Evolutionary conservation across 805 yeast genomes (phyloP).

Genomic region (Candida oleophila): DNA sequence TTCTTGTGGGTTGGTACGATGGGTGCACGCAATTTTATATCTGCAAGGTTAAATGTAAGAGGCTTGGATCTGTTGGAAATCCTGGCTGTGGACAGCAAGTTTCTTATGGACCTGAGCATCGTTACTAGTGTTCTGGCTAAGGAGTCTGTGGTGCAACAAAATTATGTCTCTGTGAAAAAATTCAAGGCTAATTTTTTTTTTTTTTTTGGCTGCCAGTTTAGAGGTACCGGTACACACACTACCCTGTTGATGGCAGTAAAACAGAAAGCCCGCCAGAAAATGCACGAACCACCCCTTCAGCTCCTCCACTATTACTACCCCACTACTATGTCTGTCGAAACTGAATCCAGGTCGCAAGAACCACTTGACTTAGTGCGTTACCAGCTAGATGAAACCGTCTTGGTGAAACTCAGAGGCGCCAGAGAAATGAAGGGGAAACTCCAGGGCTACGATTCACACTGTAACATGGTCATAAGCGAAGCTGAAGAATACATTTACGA

Average conservation of each 20-base stretch:
- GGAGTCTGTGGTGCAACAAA: not conserved
- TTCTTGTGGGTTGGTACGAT: slow-evolving; percentile 79
- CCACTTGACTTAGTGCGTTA: slow-evolving; percentile 90
- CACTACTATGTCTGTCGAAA: slow-evolving; percentile 28
- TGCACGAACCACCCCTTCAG: too few species aligned
- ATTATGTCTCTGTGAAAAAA: slow-evolving; percentile 3
- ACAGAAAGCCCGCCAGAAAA: not conserved
- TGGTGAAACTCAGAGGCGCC: slow-evolving; percentile 90
- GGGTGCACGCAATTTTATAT: slow-evolving; percentile 67
- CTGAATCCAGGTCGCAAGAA: slow-evolving; percentile 47
- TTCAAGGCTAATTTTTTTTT: not conserved
- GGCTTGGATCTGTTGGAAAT: slow-evolving; percentile 40
- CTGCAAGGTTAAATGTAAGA: slow-evolving; percentile 13
- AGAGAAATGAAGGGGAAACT: slow-evolving; percentile 87
- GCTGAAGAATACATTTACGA: slow-evolving; percentile 80
- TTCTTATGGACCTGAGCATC: slow-evolving; percentile 9
- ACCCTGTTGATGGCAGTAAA: not conserved
- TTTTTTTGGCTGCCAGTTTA: too few species aligned
- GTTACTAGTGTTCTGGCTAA: not conserved
- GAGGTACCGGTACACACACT: not conserved
- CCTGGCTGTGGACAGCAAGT: slow-evolving; percentile 33
- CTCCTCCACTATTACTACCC: not conserved
- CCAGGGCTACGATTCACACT: slow-evolving; percentile 95
- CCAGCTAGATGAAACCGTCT: slow-evolving; percentile 81
- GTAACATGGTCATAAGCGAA: slow-evolving; percentile 92